phyloP scores from a whole-genome alignment of 2,329 filamentous ascomycete genomes.

The Colletotrichum endophyticum region DNA sequence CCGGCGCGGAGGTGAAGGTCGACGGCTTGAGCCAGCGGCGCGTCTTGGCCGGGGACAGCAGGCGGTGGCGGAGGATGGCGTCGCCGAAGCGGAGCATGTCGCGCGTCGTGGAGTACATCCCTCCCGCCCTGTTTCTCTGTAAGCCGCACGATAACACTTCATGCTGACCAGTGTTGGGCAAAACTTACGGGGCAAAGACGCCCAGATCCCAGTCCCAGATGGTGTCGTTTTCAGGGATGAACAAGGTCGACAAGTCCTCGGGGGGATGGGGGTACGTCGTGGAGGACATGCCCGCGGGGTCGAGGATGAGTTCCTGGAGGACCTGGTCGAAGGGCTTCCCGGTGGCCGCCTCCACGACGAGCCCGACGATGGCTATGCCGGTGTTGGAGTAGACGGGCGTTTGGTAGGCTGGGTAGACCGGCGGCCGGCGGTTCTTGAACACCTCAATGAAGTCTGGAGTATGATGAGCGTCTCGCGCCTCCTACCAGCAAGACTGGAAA shows the following conservation, averaged over 20 bases:
- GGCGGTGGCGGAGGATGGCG: constrained; percentile 45
- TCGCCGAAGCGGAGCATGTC: constrained; percentile 47
- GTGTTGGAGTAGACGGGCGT: constrained; percentile 55
- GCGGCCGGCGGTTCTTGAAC: constrained; percentile 33
- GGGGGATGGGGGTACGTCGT: constrained; percentile 40
- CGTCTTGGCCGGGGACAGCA: constrained; percentile 43
- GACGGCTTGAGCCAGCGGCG: constrained; percentile 50
- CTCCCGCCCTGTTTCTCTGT: constrained; percentile 33
- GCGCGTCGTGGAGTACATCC: constrained; percentile 43
- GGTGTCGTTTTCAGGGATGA: constrained; percentile 37
- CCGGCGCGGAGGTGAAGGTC: constrained; percentile 38
- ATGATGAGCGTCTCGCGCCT: not conserved
- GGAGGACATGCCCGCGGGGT: constrained; percentile 44
- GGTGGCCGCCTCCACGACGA: constrained; percentile 48
- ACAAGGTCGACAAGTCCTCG: constrained; percentile 28
- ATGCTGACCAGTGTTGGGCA: not conserved
- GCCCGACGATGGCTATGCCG: constrained; percentile 47
- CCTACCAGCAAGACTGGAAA: not conserved
- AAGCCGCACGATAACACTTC: not conserved
- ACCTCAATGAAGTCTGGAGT: constrained; percentile 28
- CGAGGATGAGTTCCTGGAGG: constrained; percentile 43
- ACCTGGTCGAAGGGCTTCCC: constrained; percentile 43
- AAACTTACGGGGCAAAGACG: constrained; percentile 37
- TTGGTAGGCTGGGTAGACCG: constrained; percentile 46
- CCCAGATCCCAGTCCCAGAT: constrained; percentile 39